Evolutionary conservation across 2,329 filamentous ascomycete genomes (phyloP).

Genomic region (Fusarium succisae): DNA sequence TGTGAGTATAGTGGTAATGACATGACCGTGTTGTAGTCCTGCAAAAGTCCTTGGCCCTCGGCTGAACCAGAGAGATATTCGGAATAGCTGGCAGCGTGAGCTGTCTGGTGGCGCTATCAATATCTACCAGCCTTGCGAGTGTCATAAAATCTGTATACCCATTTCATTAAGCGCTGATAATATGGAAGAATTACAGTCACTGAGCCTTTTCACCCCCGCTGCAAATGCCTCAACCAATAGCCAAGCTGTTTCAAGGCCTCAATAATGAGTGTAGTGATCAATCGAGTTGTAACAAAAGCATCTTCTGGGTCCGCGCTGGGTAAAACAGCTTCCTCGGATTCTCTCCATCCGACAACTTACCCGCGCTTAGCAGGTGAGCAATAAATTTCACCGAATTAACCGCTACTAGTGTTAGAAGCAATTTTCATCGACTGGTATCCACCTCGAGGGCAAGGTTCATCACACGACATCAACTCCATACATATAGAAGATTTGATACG

Average conservation of each 20-base stretch:
- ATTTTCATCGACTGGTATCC: not conserved
- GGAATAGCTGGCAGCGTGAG: not conserved
- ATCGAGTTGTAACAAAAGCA: not conserved
- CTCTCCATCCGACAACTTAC: accelerated
- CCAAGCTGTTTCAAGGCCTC: not conserved
- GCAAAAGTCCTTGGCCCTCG: no score
- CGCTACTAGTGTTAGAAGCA: not conserved
- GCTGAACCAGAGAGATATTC: no score
- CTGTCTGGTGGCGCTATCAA: accelerated
- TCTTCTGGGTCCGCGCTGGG: not conserved
- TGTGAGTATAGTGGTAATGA: no score
- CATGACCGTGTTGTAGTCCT: no score
- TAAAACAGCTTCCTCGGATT: not conserved
- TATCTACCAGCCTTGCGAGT: not conserved
- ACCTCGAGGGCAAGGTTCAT: not conserved
- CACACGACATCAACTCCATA: not conserved
- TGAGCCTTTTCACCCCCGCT: not conserved
- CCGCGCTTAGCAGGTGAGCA: accelerated
- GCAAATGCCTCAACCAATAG: no score
- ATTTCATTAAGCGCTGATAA: not conserved
- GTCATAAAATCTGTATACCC: not conserved
- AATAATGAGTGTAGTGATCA: not conserved
- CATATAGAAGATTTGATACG: not conserved
- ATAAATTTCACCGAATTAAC: accelerated
- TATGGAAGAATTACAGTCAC: not conserved